Conservation (phyloP, 2,329 filamentous ascomycete genomes). For the Paracorniculantispora psalliotae region DNA sequence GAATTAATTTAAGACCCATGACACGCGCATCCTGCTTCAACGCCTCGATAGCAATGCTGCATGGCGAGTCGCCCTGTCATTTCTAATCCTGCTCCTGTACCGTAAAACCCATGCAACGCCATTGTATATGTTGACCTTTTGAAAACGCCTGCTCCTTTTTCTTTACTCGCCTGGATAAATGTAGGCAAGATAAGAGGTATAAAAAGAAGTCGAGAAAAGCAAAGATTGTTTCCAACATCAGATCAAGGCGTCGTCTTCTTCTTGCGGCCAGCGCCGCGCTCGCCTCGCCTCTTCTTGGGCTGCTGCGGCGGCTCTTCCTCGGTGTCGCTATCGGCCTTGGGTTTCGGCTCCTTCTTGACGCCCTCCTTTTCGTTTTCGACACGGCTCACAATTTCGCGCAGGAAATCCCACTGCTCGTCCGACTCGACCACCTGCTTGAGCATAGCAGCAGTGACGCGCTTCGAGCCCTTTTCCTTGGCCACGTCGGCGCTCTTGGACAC, state of each 20-base stretch:
- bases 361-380: conserved; percentile 58
- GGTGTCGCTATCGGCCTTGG: conserved; percentile 51
- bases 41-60: neutral
- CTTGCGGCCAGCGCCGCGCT: conserved; percentile 32
- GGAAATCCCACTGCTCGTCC: conserved; percentile 91
- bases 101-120: conserved; percentile 4
- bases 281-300: conserved; percentile 40
- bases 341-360: conserved; percentile 34
- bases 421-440: conserved; percentile 85
- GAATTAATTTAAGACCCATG: neutral
- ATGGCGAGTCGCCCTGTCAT: neutral
- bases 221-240: neutral
- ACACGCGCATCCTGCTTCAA: neutral
- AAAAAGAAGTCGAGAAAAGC: neutral
- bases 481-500: conserved; percentile 84
- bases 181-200: neutral
- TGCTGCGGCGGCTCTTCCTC: conserved; percentile 43
- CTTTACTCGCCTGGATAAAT: neutral
- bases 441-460: conserved; percentile 84
- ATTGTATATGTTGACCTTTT: neutral
- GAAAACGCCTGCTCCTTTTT: neutral
- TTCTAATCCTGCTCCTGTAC: neutral
- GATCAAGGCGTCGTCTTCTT: conserved; percentile 29
- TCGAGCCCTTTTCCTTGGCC: conserved; percentile 76
- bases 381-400: conserved; percentile 84